A percentile compares a stretch with the other conserved stretches of the same genome.
phyloP scores from a whole-genome alignment of 2,329 filamentous ascomycete genomes.

The Elsinoe ampelina region DNA sequence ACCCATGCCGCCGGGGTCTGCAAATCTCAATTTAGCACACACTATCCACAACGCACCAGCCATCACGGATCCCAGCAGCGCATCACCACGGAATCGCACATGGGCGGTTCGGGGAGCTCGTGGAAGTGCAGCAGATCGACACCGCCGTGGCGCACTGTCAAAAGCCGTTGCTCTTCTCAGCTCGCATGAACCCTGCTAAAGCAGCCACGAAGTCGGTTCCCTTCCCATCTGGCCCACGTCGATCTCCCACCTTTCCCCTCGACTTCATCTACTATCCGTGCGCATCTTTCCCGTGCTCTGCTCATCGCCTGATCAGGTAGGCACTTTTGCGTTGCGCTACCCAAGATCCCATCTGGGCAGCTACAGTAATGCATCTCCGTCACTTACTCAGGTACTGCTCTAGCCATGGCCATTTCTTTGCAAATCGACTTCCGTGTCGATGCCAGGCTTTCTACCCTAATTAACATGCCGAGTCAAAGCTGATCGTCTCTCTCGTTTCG shows the following conservation, averaged over 20 bases:
- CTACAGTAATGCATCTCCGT: neutral
- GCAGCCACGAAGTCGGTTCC: neutral
- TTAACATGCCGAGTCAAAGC: neutral
- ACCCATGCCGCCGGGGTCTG: neutral
- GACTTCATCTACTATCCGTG: neutral
- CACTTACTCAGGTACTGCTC: neutral
- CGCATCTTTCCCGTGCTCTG: neutral
- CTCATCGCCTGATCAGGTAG: conserved; percentile 4
- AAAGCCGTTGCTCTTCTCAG: conserved; percentile 3
- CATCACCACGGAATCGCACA: neutral
- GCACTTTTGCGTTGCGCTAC: neutral
- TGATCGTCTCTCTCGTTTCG: neutral
- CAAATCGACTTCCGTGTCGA: neutral
- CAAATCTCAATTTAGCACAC: conserved; percentile 6
- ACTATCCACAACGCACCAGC: neutral
- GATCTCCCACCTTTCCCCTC: conserved; percentile 1
- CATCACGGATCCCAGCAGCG: neutral
- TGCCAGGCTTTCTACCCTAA: neutral
- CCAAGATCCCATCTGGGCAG: conserved; percentile 3
- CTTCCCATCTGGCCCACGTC: neutral
- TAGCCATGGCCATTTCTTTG: neutral
- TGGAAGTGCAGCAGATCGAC: conserved; percentile 9
- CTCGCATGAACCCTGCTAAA: conserved; percentile 11
- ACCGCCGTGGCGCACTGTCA: conserved; percentile 2
- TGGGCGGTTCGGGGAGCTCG: conserved; percentile 5